Base-by-base conservation (phyloP, 176 grass and related monocot species). In the Ensete ventricosum region DNA sequence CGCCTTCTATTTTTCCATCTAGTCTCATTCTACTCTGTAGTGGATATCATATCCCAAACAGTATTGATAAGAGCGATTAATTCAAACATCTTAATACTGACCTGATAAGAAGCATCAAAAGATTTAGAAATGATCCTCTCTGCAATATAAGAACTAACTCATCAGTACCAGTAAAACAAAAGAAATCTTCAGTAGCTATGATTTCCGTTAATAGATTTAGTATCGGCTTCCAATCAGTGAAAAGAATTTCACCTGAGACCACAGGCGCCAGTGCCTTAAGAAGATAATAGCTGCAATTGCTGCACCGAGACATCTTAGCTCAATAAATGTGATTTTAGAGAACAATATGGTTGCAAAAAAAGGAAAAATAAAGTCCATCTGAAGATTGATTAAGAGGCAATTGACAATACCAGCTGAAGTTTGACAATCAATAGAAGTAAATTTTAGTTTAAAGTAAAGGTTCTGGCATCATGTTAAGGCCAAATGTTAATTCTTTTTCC, bases 281-380 rank as follows among this genome's bases (percentile, higher is more conserved):
- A 88, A 88, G 74, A 92, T 82, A 59, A 88, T 66, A 27, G 22
- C 72, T 43, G 86, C 67, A 86, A 92, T 86, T 76, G 81, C 89
- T 92, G 83, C 89, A 88, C 59, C 82, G 11, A 82, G 55, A 62
- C 48, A 13, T 64, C 77, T 59, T 75, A 79, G 34, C 34, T 43
- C 34, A 74, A n/a, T 79, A 51, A 51, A 79, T 79, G 9, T 55
- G 27, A 57, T n/a, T 21, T 20, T 11, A 49, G 19, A 19, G 1
- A 67, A 26, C 13, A 27, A 11, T 7, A n/a, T 67, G 4, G 3
- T 43, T 8, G 26, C 14, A 8, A 14, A 6, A 43, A 67, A 29
- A 29, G 10, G 43, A 43, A 43, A 43, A 43, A 6, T 6, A 43
- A 43, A 6, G 34, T 43, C 34, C 34, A 6, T 43, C 34, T 0